Percentiles rank a stretch among this genome's conserved stretches.
phyloP scores from a whole-genome alignment of 2,329 filamentous ascomycete genomes.

The Massarina eburnea region DNA sequence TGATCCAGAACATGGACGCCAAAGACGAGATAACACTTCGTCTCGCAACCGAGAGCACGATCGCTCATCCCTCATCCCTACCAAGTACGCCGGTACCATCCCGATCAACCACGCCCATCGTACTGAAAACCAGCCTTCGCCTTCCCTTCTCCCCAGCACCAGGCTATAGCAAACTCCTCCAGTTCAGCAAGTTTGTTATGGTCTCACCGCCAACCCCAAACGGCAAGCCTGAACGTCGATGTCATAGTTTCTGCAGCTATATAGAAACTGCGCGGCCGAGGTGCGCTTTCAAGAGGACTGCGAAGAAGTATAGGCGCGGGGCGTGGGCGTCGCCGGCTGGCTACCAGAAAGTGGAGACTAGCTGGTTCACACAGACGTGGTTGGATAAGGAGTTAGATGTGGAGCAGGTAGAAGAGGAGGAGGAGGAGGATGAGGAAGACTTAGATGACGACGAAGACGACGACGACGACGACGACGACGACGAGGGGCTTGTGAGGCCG shows the following conservation, averaged over 20 bases:
- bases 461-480: no score
- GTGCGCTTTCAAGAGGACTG: neutral
- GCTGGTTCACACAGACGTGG: constrained; percentile 6
- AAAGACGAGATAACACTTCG: neutral
- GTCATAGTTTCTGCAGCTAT: no score
- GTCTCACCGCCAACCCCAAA: no score
- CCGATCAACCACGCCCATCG: neutral
- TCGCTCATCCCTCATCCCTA: neutral
- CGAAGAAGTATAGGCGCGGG: constrained; percentile 3
- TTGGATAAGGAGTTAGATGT: neutral
- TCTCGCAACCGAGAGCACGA: neutral
- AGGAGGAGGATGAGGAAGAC: neutral
- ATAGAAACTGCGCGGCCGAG: neutral
- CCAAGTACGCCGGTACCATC: neutral
- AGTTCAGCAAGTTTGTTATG: no score
- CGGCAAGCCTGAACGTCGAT: no score
- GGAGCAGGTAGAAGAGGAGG: neutral
- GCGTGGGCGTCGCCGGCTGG: constrained; percentile 13
- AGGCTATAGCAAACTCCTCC: no score
- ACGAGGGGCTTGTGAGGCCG: no score
- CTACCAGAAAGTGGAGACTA: constrained; percentile 14
- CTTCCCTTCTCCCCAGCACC: neutral
- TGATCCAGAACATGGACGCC: neutral
- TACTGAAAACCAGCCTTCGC: neutral
- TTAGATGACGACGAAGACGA: neutral